These are phyloP conservation scores for Cadophora malorum DNA, from an alignment of 2,329 filamentous ascomycete genomes.

Conservation along the genomic window DNA sequence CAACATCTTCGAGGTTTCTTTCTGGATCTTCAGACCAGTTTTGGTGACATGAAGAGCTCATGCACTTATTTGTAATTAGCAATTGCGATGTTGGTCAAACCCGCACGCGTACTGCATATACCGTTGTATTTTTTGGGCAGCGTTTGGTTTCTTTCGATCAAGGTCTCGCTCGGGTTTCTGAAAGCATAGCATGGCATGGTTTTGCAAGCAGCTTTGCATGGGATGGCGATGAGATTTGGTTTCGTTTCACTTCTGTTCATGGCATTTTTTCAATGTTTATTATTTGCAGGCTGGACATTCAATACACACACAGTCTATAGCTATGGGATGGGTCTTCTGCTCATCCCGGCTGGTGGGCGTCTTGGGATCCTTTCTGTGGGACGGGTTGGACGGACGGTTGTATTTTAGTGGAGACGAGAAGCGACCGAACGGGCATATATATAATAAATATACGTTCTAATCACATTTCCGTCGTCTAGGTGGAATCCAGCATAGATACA, in stretches of 20 bases:
- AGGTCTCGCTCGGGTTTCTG: neutral
- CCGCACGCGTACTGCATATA: neutral
- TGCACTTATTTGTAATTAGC: slow-evolving; percentile 9
- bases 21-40: neutral
- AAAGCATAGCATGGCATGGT: neutral
- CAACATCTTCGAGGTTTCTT: neutral
- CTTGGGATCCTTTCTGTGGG: neutral
- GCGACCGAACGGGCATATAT: neutral
- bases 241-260: neutral
- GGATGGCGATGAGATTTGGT: neutral
- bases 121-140: neutral
- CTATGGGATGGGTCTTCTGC: neutral
- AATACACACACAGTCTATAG: neutral
- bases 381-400: neutral
- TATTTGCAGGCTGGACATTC: neutral
- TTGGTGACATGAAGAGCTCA: neutral
- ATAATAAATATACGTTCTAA: neutral
- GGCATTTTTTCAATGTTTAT: neutral
- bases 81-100: neutral
- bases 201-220: slow-evolving; percentile 3
- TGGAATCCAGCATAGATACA: too few species aligned
- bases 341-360: neutral
- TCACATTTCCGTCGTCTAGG: neutral
- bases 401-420: neutral
- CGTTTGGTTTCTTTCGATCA: neutral